Evolutionary conservation across 352 stramenopile genomes (phyloP).

Genomic region (Plasmopara muralis): DNA sequence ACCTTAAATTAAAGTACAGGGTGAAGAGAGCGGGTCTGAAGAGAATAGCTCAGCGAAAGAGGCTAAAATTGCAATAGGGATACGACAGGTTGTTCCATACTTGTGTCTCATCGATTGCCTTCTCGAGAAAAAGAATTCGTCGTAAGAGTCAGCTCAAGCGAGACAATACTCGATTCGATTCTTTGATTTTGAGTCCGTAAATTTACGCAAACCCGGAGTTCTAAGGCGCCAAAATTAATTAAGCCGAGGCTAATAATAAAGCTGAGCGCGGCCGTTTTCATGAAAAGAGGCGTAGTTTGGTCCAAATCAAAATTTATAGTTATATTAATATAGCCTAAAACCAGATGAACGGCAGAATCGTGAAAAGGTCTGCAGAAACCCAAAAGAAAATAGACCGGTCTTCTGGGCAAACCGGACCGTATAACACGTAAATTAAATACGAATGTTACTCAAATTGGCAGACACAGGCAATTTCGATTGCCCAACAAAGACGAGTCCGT

Average conservation of each 20-base stretch:
- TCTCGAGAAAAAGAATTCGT: background rate
- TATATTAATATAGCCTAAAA: background rate
- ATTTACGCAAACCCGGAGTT: background rate
- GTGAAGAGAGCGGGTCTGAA: background rate
- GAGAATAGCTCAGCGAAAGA: background rate
- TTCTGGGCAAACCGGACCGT: background rate
- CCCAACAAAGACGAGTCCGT: background rate
- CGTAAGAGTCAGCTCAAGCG: background rate
- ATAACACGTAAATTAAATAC: background rate
- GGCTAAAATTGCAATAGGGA: background rate
- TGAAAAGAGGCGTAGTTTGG: background rate
- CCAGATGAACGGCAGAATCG: background rate
- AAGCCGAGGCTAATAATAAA: background rate
- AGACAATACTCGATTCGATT: background rate
- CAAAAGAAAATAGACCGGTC: background rate
- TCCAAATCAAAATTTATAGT: background rate
- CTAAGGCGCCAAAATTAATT: slow-evolving; percentile 1
- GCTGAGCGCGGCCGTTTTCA: background rate
- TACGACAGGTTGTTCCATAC: background rate
- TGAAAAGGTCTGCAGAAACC: background rate
- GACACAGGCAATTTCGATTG: background rate
- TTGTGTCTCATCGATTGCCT: background rate
- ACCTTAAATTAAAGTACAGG: background rate
- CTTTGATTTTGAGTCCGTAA: background rate
- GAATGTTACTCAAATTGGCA: background rate